phyloP scores from a whole-genome alignment of 2,329 filamentous ascomycete genomes.

The Botrytis galanthina region DNA sequence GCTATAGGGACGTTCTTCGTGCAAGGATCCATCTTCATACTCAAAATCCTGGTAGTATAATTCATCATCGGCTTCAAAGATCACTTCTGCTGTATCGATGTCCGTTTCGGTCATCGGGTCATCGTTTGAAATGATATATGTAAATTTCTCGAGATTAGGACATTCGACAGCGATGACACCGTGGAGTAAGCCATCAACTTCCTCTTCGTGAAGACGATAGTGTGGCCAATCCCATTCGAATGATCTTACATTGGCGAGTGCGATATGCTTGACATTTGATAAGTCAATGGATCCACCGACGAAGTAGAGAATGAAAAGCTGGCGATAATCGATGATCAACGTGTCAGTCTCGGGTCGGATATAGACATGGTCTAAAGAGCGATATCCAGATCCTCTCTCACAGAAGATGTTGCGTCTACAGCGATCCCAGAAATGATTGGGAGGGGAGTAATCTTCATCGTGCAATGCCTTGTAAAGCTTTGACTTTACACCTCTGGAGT shows the following conservation, averaged over 20 bases:
- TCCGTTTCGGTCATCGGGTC: background rate
- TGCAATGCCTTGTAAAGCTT: background rate
- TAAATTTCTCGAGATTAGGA: background rate
- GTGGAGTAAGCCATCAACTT: background rate
- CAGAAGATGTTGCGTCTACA: background rate
- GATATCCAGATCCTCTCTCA: background rate
- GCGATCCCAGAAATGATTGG: background rate
- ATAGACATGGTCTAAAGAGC: background rate
- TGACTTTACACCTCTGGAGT: background rate
- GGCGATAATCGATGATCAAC: background rate
- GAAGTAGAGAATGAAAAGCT: background rate
- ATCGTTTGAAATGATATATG: background rate
- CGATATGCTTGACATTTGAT: background rate
- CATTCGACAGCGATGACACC: background rate
- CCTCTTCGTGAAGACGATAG: background rate
- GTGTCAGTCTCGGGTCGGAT: background rate
- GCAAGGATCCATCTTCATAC: background rate
- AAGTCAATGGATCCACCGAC: background rate
- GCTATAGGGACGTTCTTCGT: fast-evolving
- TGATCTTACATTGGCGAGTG: background rate
- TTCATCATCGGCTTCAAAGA: background rate
- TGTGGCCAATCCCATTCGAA: background rate
- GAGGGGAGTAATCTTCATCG: no score
- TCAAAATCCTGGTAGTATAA: background rate
- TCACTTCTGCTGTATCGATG: background rate